A percentile compares a stretch with the other conserved stretches of the same genome.
Conservation (phyloP, 495 filamentous ascomycete genomes). For the Podospora tetraspora region DNA sequence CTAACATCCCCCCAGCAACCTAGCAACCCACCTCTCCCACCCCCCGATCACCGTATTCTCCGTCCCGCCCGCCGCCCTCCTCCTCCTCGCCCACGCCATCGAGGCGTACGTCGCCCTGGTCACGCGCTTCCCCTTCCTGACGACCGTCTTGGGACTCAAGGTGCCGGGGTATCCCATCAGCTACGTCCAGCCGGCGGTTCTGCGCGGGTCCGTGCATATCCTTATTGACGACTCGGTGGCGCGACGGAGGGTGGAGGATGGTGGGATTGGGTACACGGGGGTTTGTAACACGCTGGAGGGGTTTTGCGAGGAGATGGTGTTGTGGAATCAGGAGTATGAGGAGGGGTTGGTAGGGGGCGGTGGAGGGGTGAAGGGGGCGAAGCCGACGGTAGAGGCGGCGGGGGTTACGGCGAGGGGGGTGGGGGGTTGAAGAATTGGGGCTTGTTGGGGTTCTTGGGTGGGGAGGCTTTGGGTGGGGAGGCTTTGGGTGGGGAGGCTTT, state of each 20-base stretch:
- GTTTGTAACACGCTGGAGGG: constrained; percentile 46
- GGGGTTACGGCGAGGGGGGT: neutral
- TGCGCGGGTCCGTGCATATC: constrained; percentile 39
- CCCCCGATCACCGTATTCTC: constrained; percentile 29
- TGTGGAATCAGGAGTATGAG: constrained; percentile 41
- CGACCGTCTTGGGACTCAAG: constrained; percentile 31
- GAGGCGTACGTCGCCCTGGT: constrained; percentile 39
- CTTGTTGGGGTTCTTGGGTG: neutral
- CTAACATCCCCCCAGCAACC: neutral
- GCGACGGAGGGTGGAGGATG: constrained; percentile 40
- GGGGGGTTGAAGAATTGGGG: neutral
- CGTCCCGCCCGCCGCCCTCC: constrained; percentile 40
- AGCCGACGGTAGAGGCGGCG: neutral
- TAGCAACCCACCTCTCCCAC: constrained; percentile 16
- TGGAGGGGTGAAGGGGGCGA: neutral
- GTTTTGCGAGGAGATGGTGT: constrained; percentile 45
- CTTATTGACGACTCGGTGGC: constrained; percentile 47
- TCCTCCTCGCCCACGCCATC: constrained; percentile 44
- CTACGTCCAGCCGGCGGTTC: constrained; percentile 48
- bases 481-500: neutral
- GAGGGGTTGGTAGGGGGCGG: neutral
- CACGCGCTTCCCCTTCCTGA: constrained; percentile 30
- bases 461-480: too few species aligned
- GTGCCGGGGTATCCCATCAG: constrained; percentile 32
- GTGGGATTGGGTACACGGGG: constrained; percentile 48